Evolutionary conservation across 352 stramenopile genomes (phyloP).

Genomic region (Thraustochytrium striatum): DNA sequence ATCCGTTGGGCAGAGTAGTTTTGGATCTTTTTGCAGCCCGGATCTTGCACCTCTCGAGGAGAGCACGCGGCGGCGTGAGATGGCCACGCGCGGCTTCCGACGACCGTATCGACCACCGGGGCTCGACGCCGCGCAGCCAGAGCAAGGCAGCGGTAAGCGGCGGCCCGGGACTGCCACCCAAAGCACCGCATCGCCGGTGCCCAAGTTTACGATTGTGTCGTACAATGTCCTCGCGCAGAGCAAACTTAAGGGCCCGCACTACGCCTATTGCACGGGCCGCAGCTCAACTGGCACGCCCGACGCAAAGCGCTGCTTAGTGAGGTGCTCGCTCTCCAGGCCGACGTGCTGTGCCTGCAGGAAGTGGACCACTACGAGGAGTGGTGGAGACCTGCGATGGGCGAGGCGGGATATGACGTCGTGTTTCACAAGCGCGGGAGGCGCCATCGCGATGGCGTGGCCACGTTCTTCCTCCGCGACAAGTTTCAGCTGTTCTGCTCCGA

Average conservation of each 20-base stretch:
- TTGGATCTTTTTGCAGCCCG: no score
- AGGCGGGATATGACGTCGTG: slow-evolving; percentile 72
- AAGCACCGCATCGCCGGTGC: no score
- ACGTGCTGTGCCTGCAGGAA: slow-evolving; percentile 79
- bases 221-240: slow-evolving; percentile 78
- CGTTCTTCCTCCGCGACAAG: slow-evolving; percentile 65
- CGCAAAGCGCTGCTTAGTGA: slow-evolving; percentile 67
- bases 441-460: slow-evolving; percentile 68
- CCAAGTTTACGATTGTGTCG: slow-evolving; percentile 65
- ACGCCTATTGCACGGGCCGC: slow-evolving; percentile 59
- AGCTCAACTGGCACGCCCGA: slow-evolving; percentile 64
- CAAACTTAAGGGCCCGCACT: slow-evolving; percentile 62
- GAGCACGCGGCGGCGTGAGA: no score
- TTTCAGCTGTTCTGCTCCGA: slow-evolving; percentile 73
- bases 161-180: no score
- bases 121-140: no score
- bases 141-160: no score
- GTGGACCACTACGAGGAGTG: slow-evolving; percentile 79
- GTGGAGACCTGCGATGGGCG: slow-evolving; percentile 66
- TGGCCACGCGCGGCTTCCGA: no score
- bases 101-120: no score
- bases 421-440: slow-evolving; percentile 58
- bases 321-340: slow-evolving; percentile 68
- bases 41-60: no score
- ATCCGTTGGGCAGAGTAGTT: no score